Percentiles rank a stretch among this genome's conserved stretches.
Evolutionary conservation across 495 filamentous ascomycete genomes (phyloP).

Genomic region (Hyphodiscus hymeniophilus): DNA sequence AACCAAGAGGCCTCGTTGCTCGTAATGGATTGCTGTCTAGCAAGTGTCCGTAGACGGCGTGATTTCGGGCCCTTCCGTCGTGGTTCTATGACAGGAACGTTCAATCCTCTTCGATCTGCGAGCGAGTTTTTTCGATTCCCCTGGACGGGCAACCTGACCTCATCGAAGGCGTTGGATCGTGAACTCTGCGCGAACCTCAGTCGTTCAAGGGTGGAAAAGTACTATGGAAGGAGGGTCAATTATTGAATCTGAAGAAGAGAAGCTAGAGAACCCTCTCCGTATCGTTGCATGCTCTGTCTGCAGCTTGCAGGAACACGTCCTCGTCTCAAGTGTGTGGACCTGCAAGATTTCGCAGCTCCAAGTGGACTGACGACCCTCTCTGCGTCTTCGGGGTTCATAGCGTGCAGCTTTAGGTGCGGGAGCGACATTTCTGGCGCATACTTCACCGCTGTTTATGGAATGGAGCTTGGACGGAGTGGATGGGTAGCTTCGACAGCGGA

Average conservation of each 20-base stretch:
- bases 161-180: slow-evolving; percentile 14
- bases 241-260: not conserved
- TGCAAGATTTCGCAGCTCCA: not conserved
- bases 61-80: slow-evolving; percentile 20
- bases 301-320: slow-evolving; percentile 9
- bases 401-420: not conserved
- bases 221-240: slow-evolving; percentile 32
- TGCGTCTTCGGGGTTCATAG: not conserved
- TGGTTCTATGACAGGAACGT: slow-evolving; percentile 15
- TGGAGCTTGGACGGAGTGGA: slow-evolving; percentile 5
- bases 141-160: slow-evolving; percentile 12
- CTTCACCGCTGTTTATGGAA: slow-evolving; percentile 9
- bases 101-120: slow-evolving; percentile 19
- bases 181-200: slow-evolving; percentile 50
- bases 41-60: slow-evolving; percentile 15
- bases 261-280: not conserved
- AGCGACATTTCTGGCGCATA: not conserved
- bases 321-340: slow-evolving; percentile 1
- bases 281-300: slow-evolving; percentile 3
- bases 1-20: slow-evolving; percentile 60
- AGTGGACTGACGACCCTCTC: not conserved
- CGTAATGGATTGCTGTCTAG: slow-evolving; percentile 18
- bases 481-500: slow-evolving; percentile 9
- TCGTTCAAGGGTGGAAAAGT: slow-evolving; percentile 59
- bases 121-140: slow-evolving; percentile 15